Conservation (phyloP, 768 basidiomycete genomes). For the Suillus variegatus region DNA sequence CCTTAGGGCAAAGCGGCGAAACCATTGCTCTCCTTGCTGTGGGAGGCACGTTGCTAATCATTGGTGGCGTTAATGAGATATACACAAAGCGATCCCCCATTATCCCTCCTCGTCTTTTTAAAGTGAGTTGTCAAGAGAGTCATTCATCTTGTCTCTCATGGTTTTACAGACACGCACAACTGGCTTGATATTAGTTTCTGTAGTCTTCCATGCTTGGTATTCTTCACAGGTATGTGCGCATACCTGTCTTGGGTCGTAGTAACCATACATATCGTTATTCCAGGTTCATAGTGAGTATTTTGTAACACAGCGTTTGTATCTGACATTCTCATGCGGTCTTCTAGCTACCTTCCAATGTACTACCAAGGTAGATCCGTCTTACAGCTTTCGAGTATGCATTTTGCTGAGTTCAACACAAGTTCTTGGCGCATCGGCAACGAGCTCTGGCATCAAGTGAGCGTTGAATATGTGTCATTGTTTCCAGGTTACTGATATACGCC, state of each 20-base stretch:
- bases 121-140: constrained; percentile 17
- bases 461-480: no score
- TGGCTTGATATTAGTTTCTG: constrained; percentile 28
- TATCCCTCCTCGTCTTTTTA: constrained; percentile 42
- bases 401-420: constrained; percentile 17
- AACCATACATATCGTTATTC: not conserved
- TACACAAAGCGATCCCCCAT: constrained; percentile 37
- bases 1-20: constrained; percentile 28
- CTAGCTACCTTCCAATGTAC: constrained; percentile 41
- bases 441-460: constrained; percentile 31
- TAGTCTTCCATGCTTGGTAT: constrained; percentile 38
- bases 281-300: constrained; percentile 29
- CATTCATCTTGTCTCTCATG: not conserved
- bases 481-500: constrained; percentile 3
- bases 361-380: constrained; percentile 31
- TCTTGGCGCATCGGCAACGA: constrained; percentile 39
- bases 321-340: constrained; percentile 9
- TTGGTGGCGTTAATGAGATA: constrained; percentile 35
- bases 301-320: not conserved
- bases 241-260: not conserved
- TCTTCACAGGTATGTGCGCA: constrained; percentile 31
- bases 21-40: constrained; percentile 39
- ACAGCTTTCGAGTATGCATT: not conserved
- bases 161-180: constrained; percentile 39
- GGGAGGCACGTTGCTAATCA: constrained; percentile 32